Percentiles rank a stretch among this genome's conserved stretches.
Evolutionary conservation across 495 filamentous ascomycete genomes (phyloP).

Genomic region (Penicillium tannophilum): DNA sequence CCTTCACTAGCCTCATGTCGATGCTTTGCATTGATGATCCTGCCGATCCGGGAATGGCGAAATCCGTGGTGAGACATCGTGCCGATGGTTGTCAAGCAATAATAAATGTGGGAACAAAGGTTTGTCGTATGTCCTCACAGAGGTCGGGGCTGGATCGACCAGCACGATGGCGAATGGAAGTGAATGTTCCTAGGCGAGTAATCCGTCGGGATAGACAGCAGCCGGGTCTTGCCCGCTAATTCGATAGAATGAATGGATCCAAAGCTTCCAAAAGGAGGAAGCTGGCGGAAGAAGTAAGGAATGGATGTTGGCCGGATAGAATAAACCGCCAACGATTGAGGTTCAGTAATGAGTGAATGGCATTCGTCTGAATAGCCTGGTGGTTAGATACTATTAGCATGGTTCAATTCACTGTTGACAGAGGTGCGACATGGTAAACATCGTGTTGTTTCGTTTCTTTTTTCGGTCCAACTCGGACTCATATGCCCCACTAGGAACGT

Average conservation of each 20-base stretch:
- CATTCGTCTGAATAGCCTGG: slow-evolving; percentile 4
- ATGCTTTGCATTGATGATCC: slow-evolving; percentile 20
- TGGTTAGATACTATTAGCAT: background rate
- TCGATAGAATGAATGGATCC: slow-evolving; percentile 7
- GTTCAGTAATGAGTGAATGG: slow-evolving; percentile 17
- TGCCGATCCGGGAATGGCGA: slow-evolving; percentile 25
- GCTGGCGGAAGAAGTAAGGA: slow-evolving; percentile 18
- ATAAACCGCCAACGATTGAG: slow-evolving; percentile 11
- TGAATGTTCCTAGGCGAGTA: background rate
- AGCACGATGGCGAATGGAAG: slow-evolving; percentile 11
- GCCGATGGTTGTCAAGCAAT: background rate
- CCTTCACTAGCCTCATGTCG: slow-evolving; percentile 14
- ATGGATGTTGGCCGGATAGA: slow-evolving; percentile 16
- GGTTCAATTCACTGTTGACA: background rate
- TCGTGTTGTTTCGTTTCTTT: background rate
- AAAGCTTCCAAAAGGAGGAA: background rate
- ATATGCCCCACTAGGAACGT: slow-evolving; percentile 1
- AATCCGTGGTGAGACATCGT: slow-evolving; percentile 29
- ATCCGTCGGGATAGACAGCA: slow-evolving; percentile 4
- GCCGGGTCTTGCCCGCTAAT: slow-evolving; percentile 25
- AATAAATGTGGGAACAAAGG: slow-evolving; percentile 3
- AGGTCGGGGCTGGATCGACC: slow-evolving; percentile 26
- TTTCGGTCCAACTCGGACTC: background rate
- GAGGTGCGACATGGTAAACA: background rate
- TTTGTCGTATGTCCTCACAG: slow-evolving; percentile 21